These are phyloP conservation scores for Pseudohyphozyma bogoriensis DNA, from an alignment of 768 basidiomycete species.

Conservation along the genomic window DNA sequence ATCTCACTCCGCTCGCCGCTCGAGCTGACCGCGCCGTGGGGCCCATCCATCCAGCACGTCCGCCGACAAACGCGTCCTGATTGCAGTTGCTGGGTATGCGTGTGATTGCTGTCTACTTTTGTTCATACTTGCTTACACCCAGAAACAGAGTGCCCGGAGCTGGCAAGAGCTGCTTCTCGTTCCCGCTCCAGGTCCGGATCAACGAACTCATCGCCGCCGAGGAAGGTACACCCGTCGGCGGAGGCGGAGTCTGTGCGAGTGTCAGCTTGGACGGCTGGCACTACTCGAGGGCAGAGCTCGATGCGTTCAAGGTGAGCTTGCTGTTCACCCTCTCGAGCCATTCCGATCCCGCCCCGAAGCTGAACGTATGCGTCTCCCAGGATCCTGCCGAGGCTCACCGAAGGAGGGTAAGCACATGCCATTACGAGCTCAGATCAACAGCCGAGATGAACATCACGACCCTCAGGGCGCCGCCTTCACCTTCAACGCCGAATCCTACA, in stretches of 20 bases:
- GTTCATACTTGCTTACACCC: background rate
- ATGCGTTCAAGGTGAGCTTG: slow-evolving; percentile 48
- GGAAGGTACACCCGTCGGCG: slow-evolving; percentile 8
- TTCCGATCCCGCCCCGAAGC: background rate
- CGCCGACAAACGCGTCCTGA: background rate
- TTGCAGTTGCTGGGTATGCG: background rate
- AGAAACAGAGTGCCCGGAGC: slow-evolving; percentile 58
- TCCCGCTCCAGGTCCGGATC: slow-evolving; percentile 47
- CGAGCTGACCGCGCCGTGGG: background rate
- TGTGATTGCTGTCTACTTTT: background rate
- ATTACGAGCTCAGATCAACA: background rate
- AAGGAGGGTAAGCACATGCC: slow-evolving; percentile 45
- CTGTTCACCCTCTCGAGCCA: slow-evolving; percentile 1
- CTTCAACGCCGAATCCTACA: slow-evolving; percentile 66
- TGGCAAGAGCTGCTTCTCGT: slow-evolving; percentile 71
- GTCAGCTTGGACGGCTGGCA: slow-evolving; percentile 92
- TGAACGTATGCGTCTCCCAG: background rate
- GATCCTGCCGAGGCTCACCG: slow-evolving; percentile 69
- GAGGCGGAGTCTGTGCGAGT: slow-evolving; percentile 10
- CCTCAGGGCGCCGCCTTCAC: slow-evolving; percentile 71
- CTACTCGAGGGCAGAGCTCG: slow-evolving; percentile 64
- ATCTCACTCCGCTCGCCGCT: background rate
- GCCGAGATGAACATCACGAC: background rate
- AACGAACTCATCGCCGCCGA: slow-evolving; percentile 44
- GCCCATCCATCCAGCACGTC: background rate